These are phyloP conservation scores for Eremomyces bilateralis DNA, from an alignment of 495 filamentous ascomycete genomes.

Conservation along the genomic window DNA sequence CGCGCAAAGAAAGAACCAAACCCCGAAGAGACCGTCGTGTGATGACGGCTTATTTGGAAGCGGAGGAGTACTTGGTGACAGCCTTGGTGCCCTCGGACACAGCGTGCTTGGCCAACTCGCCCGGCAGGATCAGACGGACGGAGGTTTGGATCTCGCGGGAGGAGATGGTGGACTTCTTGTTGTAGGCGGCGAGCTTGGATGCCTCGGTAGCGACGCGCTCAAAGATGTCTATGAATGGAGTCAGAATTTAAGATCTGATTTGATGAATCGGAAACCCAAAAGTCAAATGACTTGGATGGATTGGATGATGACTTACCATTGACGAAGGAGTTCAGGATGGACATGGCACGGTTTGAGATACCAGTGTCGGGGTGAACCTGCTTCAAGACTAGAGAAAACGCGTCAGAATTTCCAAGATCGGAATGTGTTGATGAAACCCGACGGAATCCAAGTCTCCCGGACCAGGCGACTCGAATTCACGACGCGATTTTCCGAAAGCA, in stretches of 20 bases:
- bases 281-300: too few species aligned
- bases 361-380: slow-evolving; percentile 99
- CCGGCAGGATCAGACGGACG: slow-evolving; percentile 89
- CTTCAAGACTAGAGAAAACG: slow-evolving; percentile 64
- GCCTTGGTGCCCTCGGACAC: slow-evolving; percentile 99
- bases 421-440: slow-evolving; percentile 5
- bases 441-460: too few species aligned
- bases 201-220: slow-evolving; percentile 98
- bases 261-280: slow-evolving; percentile 1
- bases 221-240: slow-evolving; percentile 62
- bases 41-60: slow-evolving; percentile 99
- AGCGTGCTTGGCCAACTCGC: slow-evolving; percentile 97
- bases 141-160: slow-evolving; percentile 99
- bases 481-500: too few species aligned
- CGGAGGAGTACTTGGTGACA: slow-evolving; percentile 99
- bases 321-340: slow-evolving; percentile 98
- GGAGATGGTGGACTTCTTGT: slow-evolving; percentile 99
- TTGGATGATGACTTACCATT: slow-evolving; percentile 74
- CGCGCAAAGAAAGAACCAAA: too few species aligned
- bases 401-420: slow-evolving; percentile 16
- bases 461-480: too few species aligned
- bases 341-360: slow-evolving; percentile 99
- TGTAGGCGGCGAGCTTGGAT: slow-evolving; percentile 97
- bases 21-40: slow-evolving; percentile 1
- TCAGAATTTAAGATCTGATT: slow-evolving; percentile 7